Base-by-base conservation (phyloP, 257 asterid genomes). In the Solanum chiquidenum region DNA sequence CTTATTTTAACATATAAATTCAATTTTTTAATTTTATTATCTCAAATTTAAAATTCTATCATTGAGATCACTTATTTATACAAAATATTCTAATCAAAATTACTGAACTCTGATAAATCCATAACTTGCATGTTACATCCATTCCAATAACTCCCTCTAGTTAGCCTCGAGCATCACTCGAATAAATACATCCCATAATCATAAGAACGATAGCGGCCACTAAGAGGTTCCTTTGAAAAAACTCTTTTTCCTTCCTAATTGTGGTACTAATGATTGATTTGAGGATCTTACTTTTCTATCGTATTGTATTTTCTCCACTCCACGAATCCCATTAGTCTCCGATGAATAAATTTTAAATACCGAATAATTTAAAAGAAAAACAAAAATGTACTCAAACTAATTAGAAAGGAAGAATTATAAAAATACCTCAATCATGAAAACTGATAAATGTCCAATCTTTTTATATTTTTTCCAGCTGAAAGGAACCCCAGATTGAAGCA, bases 401-500 rank as follows among this genome's bases (percentile, higher is more conserved):
- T 13, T 46, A 52, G 11, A 14, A 44, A 84, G 12, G 74, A 34
- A 46, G 13, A 77, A 2, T 9, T 8, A 46, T 80, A 46, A 20
- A 16, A 14, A 16, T 73, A 95, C 98, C 97, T 95, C 92, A 71
- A 94, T 92, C 90, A 88, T 94, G 91, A 95, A 74, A 95, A 87
- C 29, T 73, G 80, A 73, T 34, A 93, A 92, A 76, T 96, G 92
- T 7, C 97, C 98, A 34, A 91, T 91, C 91, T 93, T 95, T 91
- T 91, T 92, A 91, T 93, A 92, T 93, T 92, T 93, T 74, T 95
- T 94, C 79, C 88, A 91, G 35, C 89, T 94, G 10, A 87, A 92
- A 66, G 97, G 93, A 74, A 87, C 83, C 1, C 62, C 89, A 6
- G 98, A 94, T 90, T 95, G 98, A 87, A 90, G 83, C 86, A 95